Percentiles rank a stretch among this genome's conserved stretches.
These are phyloP conservation scores for Camellia sinensis DNA, from an alignment of 148 eudicot species.

Conservation along the genomic window DNA sequence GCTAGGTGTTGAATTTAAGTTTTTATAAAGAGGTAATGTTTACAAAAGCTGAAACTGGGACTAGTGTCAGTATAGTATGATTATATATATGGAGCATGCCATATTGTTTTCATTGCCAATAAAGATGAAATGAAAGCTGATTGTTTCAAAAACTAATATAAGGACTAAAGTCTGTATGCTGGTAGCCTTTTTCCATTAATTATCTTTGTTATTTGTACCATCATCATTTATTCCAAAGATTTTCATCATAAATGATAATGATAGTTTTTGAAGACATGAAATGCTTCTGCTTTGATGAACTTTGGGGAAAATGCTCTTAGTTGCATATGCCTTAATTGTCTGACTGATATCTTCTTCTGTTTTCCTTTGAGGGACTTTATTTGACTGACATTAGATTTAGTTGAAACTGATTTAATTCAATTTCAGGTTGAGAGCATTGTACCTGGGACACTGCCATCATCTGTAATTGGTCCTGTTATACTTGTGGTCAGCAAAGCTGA, in stretches of 20 bases:
- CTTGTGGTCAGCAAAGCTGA: slow-evolving; percentile 87
- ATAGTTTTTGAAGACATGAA: not conserved
- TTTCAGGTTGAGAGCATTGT: slow-evolving; percentile 77
- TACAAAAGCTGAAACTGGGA: too few species aligned
- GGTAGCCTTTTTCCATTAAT: not conserved
- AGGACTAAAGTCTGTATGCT: not conserved
- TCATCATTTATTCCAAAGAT: not conserved
- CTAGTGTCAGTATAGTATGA: not conserved
- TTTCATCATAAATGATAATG: not conserved
- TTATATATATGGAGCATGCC: not conserved
- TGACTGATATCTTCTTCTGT: not conserved
- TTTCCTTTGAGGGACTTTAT: not conserved
- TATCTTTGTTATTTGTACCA: not conserved
- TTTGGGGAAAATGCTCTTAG: not conserved
- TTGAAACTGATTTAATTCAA: slow-evolving; percentile 1
- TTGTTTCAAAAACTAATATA: not conserved
- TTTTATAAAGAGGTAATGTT: too few species aligned
- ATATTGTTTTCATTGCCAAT: not conserved
- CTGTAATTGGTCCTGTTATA: slow-evolving; percentile 72
- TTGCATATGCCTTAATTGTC: not conserved
- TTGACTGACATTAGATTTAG: not conserved
- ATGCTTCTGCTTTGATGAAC: not conserved
- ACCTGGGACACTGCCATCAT: slow-evolving; percentile 76
- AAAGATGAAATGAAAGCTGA: not conserved
- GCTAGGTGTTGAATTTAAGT: too few species aligned